phyloP scores from a whole-genome alignment of 257 asterid species.

The Primulina tabacum region DNA sequence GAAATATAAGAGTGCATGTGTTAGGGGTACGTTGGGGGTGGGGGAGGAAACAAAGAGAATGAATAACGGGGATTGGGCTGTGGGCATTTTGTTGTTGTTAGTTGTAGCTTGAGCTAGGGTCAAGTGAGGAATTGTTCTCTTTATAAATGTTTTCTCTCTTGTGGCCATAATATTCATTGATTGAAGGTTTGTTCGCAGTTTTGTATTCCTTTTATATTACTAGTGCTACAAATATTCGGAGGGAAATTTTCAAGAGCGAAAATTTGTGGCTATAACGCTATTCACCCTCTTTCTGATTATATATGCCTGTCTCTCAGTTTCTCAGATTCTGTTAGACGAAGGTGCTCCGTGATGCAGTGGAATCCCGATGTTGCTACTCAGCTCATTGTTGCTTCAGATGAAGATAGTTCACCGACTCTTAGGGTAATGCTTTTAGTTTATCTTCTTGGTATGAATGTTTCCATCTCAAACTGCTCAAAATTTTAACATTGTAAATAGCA shows the following conservation, averaged over 20 bases:
- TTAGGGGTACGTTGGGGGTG: neutral
- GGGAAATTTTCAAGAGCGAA: neutral
- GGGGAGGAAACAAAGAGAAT: neutral
- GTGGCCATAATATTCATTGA: too few relatives aligned
- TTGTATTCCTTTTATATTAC: neutral
- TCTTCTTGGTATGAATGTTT: conserved; percentile 7
- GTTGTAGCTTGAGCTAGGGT: neutral
- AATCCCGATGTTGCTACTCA: conserved; percentile 89
- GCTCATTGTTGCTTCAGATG: conserved; percentile 95
- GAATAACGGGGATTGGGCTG: neutral
- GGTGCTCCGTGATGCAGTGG: conserved; percentile 99
- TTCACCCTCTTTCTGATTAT: conserved; percentile 14
- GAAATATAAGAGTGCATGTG: neutral
- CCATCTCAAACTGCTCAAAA: conserved; percentile 17
- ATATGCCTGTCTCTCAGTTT: conserved; percentile 53
- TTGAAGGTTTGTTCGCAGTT: neutral
- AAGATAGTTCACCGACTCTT: conserved; percentile 84
- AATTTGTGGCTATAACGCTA: neutral
- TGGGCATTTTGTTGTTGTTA: too few relatives aligned
- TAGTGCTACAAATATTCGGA: neutral
- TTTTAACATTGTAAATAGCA: conserved; percentile 25
- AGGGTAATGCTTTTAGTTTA: conserved; percentile 44
- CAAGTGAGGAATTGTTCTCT: neutral
- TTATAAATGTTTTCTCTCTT: too few relatives aligned
- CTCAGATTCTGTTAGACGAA: conserved; percentile 72